Base-by-base conservation (phyloP, 2,329 filamentous ascomycete species). In the Fusarium lyarnte region DNA sequence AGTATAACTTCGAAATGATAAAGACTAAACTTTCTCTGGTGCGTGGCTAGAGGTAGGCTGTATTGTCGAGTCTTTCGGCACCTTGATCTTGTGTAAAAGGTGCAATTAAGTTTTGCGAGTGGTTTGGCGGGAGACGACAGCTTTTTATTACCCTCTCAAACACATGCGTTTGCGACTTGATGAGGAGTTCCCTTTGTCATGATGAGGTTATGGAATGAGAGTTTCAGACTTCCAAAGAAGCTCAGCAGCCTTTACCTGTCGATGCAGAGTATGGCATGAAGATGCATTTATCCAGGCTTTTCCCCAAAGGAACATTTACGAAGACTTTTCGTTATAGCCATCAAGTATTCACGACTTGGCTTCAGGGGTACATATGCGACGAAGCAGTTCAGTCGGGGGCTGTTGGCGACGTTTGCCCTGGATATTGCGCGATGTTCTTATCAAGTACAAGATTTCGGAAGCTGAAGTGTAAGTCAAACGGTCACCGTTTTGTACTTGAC, bases 391-490 rank as follows among this genome's bases (percentile, higher is more conserved):
- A 25, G 17, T 4, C 21, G 17, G 53, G 38, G 38, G 42, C 13
- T 38, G 58, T 47, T 74, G 61, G 64, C 69, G 69, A 73, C 33
- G 61, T 66, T 75, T 58, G 31, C 41, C 55, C 51, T 49, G 16
- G 53, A 45, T 66, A 69, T 75, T 64, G 51, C 70, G 73, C 67
- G 29, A 75, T 75, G 61, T 8, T 25, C 31, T 33, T 36, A 38
- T 69, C 45, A 59, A 75, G 49, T 67, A 57, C 62, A 54, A 57
- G 57, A 69, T 72, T 49, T 14, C 19, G 36, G 49, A 25, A 33
- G 19, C 5, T 11, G n/a, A 46, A 41, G 36, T 62, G 45, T 58
- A 61, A 69, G 68, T 43, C 33, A n/a, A 45, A 21, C 3, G 39
- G 10, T 33, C 3, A 61, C 23, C 13, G 16, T 23, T 23, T 42